A percentile compares a stretch with the other conserved stretches of the same genome.
Conservation (phyloP, 2,329 filamentous ascomycete species). For the Fusarium compactum region DNA sequence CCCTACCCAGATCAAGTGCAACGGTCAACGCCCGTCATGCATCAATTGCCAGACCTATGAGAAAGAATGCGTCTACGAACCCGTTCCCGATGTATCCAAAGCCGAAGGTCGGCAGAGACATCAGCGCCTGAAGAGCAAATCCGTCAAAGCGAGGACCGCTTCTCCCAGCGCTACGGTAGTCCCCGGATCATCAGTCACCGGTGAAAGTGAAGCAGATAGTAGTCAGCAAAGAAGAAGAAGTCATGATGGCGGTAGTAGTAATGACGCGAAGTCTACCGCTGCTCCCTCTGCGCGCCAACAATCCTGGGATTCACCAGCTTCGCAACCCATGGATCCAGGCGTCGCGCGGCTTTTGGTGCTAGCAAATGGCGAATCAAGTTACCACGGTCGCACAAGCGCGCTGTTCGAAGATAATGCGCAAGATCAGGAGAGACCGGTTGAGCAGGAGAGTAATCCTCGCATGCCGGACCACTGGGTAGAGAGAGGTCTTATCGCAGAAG, state of each 20-base stretch:
- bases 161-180: neutral
- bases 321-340: conserved; percentile 29
- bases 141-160: neutral
- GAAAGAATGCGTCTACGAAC: conserved; percentile 43
- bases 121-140: conserved; percentile 31
- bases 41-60: conserved; percentile 34
- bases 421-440: conserved; percentile 26
- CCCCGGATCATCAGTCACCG: neutral
- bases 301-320: conserved; percentile 18
- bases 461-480: conserved; percentile 57
- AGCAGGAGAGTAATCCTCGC: conserved; percentile 44
- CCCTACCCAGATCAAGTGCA: conserved; percentile 62
- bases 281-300: neutral
- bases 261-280: neutral
- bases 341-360: conserved; percentile 55
- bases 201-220: conserved; percentile 4
- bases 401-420: conserved; percentile 56
- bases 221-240: conserved; percentile 1
- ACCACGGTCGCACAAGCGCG: conserved; percentile 63
- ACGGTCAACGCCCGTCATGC: conserved; percentile 40
- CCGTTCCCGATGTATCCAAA: conserved; percentile 39
- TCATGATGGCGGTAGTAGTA: conserved; percentile 10
- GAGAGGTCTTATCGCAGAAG: conserved; percentile 52
- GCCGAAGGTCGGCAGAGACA: conserved; percentile 32
- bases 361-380: conserved; percentile 57